Evolutionary conservation across 257 asterid genomes (phyloP).

Genomic region (Solanum tarijense): DNA sequence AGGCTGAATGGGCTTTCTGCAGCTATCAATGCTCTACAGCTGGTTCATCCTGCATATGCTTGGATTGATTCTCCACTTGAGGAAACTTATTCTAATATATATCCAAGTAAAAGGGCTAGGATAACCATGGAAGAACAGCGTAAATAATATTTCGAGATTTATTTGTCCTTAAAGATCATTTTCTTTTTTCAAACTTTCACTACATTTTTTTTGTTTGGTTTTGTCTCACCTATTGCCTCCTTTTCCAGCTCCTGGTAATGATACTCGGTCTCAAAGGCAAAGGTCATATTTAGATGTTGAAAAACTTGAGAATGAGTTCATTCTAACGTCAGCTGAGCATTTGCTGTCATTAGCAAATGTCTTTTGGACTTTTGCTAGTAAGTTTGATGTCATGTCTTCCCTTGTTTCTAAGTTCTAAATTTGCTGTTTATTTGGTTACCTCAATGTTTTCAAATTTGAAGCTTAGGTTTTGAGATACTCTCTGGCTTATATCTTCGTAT

Average conservation of each 20-base stretch:
- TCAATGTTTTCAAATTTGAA: background rate
- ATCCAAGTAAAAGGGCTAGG: slow-evolving; percentile 84
- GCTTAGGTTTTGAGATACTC: background rate
- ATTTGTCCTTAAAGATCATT: background rate
- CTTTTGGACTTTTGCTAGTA: slow-evolving; percentile 42
- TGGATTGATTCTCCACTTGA: slow-evolving; percentile 72
- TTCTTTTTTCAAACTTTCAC: background rate
- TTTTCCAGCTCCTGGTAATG: slow-evolving; percentile 49
- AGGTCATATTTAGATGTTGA: slow-evolving; percentile 56
- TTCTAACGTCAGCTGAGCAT: slow-evolving; percentile 69
- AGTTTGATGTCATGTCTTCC: background rate
- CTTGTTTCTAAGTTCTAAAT: background rate
- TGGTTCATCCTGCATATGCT: slow-evolving; percentile 86
- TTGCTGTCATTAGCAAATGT: slow-evolving; percentile 52
- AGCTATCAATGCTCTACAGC: slow-evolving; percentile 89
- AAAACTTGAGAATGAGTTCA: slow-evolving; percentile 80
- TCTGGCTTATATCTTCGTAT: background rate
- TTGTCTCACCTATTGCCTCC: background rate
- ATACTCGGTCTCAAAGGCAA: slow-evolving; percentile 39
- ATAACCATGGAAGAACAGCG: slow-evolving; percentile 48
- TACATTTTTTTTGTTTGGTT: slow-evolving; percentile 6
- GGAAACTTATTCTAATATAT: slow-evolving; percentile 29
- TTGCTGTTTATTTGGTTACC: background rate
- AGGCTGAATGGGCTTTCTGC: slow-evolving; percentile 79
- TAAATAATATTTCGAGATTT: slow-evolving; percentile 18